phyloP scores from a whole-genome alignment of 352 stramenopile species.

The Globisporangium carolinianum region DNA sequence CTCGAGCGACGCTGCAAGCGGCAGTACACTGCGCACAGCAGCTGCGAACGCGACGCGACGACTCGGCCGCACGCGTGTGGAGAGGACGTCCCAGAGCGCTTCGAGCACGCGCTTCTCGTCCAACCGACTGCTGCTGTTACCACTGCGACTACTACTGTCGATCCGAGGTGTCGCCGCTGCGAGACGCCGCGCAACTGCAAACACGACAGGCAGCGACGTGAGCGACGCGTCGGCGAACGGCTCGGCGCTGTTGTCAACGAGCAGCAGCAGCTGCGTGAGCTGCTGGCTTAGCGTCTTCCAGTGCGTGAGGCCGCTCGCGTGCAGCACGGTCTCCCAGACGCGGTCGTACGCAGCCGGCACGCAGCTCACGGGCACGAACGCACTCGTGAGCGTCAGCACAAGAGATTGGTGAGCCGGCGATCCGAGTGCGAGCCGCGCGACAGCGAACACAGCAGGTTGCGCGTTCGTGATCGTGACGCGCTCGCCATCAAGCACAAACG shows the following conservation, averaged over 20 bases:
- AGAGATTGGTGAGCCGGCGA: constrained; percentile 28
- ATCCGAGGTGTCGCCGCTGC: not conserved
- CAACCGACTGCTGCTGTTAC: not conserved
- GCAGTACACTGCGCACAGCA: constrained; percentile 30
- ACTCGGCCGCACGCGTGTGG: constrained; percentile 31
- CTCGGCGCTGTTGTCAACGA: constrained; percentile 20
- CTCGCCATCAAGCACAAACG: constrained; percentile 25
- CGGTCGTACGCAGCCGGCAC: constrained; percentile 17
- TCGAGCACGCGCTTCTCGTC: constrained; percentile 38
- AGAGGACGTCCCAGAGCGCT: constrained; percentile 44
- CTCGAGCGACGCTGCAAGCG: constrained; percentile 27
- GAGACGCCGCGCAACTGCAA: constrained; percentile 20
- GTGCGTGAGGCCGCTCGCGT: constrained; percentile 33
- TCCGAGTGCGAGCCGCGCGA: constrained; percentile 23
- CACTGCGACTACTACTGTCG: no score
- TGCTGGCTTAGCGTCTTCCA: constrained; percentile 35
- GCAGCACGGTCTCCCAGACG: constrained; percentile 31
- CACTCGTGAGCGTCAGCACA: constrained; percentile 33
- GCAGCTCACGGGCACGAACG: constrained; percentile 37
- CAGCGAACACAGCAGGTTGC: constrained; percentile 29
- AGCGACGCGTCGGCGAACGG: constrained; percentile 13
- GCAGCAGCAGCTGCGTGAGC: constrained; percentile 22
- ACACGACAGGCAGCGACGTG: constrained; percentile 19
- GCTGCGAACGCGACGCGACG: constrained; percentile 35
- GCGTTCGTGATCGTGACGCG: constrained; percentile 29